These are phyloP conservation scores for Primulina huaijiensis DNA, from an alignment of 257 asterid species.

Conservation along the genomic window DNA sequence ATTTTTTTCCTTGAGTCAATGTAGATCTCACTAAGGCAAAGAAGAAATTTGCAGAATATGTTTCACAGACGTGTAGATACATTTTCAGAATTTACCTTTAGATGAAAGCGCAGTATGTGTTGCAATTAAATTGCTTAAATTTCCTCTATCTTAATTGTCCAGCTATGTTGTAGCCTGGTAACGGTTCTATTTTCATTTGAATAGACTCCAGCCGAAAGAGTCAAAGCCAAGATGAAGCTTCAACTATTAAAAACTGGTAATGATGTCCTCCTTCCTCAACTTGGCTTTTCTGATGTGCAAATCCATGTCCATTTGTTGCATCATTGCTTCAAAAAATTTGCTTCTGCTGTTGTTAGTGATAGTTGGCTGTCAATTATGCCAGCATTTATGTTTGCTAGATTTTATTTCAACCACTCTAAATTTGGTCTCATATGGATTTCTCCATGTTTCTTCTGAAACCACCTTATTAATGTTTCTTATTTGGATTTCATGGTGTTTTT, in stretches of 20 bases:
- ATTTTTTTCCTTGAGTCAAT: not conserved
- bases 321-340: not conserved
- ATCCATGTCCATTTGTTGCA: not conserved
- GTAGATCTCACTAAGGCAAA: not conserved
- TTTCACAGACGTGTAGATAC: not conserved
- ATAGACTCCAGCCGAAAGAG: constrained; percentile 86
- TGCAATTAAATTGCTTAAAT: constrained; percentile 11
- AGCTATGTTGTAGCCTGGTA: constrained; percentile 12
- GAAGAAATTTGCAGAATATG: not conserved
- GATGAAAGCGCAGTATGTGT: constrained; percentile 13
- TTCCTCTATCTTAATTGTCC: constrained; percentile 10
- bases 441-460: constrained; percentile 7
- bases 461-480: not conserved
- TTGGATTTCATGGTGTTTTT: not conserved
- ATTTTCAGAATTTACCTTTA: not conserved
- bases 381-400: constrained; percentile 7
- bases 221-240: constrained; percentile 88
- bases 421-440: constrained; percentile 1
- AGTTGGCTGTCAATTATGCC: not conserved
- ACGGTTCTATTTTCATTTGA: constrained; percentile 21
- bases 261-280: constrained; percentile 8
- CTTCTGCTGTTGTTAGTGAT: constrained; percentile 5
- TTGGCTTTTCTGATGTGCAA: not conserved
- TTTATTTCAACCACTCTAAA: not conserved
- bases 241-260: constrained; percentile 91